Base-by-base conservation (phyloP, 2,329 filamentous ascomycete genomes). In the Lojkania enalia region DNA sequence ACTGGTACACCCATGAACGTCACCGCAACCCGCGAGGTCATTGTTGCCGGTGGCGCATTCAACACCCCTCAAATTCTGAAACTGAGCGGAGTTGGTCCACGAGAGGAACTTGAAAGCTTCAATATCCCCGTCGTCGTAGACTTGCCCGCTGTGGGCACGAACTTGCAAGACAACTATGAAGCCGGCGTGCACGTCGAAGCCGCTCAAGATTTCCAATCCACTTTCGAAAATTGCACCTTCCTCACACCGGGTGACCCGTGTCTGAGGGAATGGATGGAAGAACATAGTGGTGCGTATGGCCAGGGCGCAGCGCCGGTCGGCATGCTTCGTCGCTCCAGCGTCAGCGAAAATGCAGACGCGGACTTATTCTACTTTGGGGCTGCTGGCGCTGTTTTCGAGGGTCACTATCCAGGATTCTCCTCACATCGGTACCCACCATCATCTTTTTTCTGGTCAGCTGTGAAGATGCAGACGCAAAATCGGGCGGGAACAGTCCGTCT, bases 1-100 rank as follows among this genome's bases (percentile, higher is more conserved):
- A 3, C 2, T 5, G 44, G 44, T 5, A 44, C 18, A 9, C 4
- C 21, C 20, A 40, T 39, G 9, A 16, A 15, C 18, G 44, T 41
- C n/a, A 31, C 25, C n/a, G 44, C 48, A 14, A 14, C 16, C 15
- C 13, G 19, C 1, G 60, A 64, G 36, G 58, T 64, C 13, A 61
- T 64, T 12, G 11, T 61, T 2, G 48, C 56, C 11, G 56, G 48
- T 3, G 83, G 83, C 3, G 76, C 79, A 1, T 85, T 80, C 63
- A 81, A 85, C 61, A 77, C 77, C 1, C 81, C 82, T 2, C 83
- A 86, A 63, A 63, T 87, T 3, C 77, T 87, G 3, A 79, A 82
- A 67, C 76, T 85, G 0, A 80, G 74, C 41, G 83, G 84, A 4
- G 76, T 86, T 20, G 83, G 84, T 0, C 80, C 81, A 0, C 54